Conservation (phyloP, 495 filamentous ascomycete genomes). For the Neurospora sp. region DNA sequence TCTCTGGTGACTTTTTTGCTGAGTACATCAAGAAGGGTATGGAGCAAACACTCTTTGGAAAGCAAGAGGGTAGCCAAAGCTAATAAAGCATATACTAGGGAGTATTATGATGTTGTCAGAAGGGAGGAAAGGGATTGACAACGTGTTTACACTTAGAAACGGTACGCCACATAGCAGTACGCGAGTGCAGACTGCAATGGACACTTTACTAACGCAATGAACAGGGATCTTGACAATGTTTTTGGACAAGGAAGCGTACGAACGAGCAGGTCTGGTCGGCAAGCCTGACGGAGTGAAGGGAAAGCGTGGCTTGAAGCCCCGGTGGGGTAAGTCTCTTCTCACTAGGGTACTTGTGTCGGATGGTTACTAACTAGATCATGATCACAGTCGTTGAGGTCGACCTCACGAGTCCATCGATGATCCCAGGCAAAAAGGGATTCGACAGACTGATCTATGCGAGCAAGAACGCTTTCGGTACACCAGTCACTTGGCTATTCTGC, state of each 20-base stretch:
- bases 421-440: conserved; percentile 86
- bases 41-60: neutral
- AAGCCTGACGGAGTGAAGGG: conserved; percentile 52
- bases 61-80: neutral
- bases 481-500: conserved; percentile 74
- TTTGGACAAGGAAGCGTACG: conserved; percentile 75
- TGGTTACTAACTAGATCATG: conserved; percentile 1
- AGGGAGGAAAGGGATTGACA: conserved; percentile 69
- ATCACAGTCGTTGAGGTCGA: conserved; percentile 68
- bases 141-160: conserved; percentile 62
- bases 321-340: conserved; percentile 33
- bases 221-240: conserved; percentile 64
- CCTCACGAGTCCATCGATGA: conserved; percentile 68
- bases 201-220: conserved; percentile 2
- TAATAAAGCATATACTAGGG: conserved; percentile 37
- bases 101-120: conserved; percentile 88
- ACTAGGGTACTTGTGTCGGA: neutral
- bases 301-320: conserved; percentile 39
- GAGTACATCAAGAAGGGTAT: conserved; percentile 79
- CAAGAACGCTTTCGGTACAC: conserved; percentile 64
- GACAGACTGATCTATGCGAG: conserved; percentile 77
- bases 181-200: neutral
- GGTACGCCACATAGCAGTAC: conserved; percentile 32
- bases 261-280: conserved; percentile 73
- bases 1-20: conserved; percentile 75